A percentile compares a stretch with the other conserved stretches of the same genome.
Evolutionary conservation across 2,329 filamentous ascomycete genomes (phyloP).

Genomic region (Canariomyces notabilis): DNA sequence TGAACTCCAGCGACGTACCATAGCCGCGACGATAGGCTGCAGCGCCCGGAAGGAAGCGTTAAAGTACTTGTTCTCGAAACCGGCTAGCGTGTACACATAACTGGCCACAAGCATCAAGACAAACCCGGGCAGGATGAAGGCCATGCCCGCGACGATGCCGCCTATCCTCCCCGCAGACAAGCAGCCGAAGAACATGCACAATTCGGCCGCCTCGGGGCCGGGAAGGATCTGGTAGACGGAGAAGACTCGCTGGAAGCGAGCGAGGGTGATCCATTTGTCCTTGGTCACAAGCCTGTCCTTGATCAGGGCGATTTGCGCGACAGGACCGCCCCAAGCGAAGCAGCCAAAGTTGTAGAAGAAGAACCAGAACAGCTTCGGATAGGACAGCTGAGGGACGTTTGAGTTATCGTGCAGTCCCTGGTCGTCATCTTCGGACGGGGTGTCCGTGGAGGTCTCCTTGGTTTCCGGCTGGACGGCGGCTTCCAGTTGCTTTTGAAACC

Average conservation of each 20-base stretch:
- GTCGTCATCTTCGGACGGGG: conserved; percentile 4
- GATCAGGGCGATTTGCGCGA: conserved; percentile 33
- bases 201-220: conserved; percentile 31
- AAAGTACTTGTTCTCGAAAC: conserved; percentile 30
- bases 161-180: conserved; percentile 31
- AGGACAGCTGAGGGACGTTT: conserved; percentile 29
- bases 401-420: conserved; percentile 26
- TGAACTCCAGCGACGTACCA: conserved; percentile 21
- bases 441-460: neutral
- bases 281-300: conserved; percentile 32
- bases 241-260: conserved; percentile 32
- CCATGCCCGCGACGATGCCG: conserved; percentile 29
- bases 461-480: neutral
- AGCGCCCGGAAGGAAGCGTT: conserved; percentile 30
- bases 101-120: conserved; percentile 29
- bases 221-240: conserved; percentile 34
- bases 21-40: conserved; percentile 30
- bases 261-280: conserved; percentile 32
- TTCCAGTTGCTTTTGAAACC: conserved; percentile 3
- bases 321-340: conserved; percentile 33
- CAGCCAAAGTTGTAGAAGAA: conserved; percentile 34
- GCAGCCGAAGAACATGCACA: conserved; percentile 35
- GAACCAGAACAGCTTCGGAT: conserved; percentile 31
- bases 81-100: conserved; percentile 29
- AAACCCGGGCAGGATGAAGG: conserved; percentile 30